Evolutionary conservation across 345 rosid genomes (phyloP), one percentile per base, ranked within the genome.

Genomic region (Aquilaria yunnanensis): DNA sequence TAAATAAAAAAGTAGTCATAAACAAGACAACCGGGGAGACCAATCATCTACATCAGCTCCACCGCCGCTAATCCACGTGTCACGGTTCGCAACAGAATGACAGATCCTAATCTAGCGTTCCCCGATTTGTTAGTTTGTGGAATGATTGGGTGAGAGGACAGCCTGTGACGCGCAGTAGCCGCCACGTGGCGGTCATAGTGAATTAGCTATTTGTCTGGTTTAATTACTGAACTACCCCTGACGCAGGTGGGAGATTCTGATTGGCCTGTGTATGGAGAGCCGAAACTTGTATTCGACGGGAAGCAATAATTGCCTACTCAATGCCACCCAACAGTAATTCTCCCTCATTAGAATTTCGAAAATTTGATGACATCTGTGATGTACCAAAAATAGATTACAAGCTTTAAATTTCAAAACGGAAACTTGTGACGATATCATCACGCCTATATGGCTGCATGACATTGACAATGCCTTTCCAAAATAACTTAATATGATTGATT

Each of bases 231-330:
- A 64, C 54, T 68, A 34, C 57, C 73, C 72, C 10, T 9, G 32
- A 16, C 14, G 4, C 14, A 69, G 9, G 47, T 65, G 67, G 68
- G 47, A 31, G 13, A 0, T 16, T 14, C 10, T 53, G 12, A 65
- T 70, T 66, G 62, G 68, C 7, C 5, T 11, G 46, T 3, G 1
- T 3, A 12, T 9, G 16, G 62, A 34, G 43, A 54, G 9, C 14
- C 32, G 23, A 1, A 51, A 37, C 74, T 58, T 66, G 71, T 29
- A 54, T 62, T 54, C 48, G 9, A 63, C 74, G 72, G 31, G 13
- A 70, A 66, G 74, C 71, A 74, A 69, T 65, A 46, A 64, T 69
- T 47, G 64, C 67, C 60, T 30, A 64, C 41, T 45, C 31, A 63
- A 14, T 41, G 53, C 2, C 23, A 3, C 6, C 49, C 13, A 4